These are phyloP conservation scores for Dactylellina sp. DNA, from an alignment of 2,329 filamentous ascomycete species.

Conservation along the genomic window DNA sequence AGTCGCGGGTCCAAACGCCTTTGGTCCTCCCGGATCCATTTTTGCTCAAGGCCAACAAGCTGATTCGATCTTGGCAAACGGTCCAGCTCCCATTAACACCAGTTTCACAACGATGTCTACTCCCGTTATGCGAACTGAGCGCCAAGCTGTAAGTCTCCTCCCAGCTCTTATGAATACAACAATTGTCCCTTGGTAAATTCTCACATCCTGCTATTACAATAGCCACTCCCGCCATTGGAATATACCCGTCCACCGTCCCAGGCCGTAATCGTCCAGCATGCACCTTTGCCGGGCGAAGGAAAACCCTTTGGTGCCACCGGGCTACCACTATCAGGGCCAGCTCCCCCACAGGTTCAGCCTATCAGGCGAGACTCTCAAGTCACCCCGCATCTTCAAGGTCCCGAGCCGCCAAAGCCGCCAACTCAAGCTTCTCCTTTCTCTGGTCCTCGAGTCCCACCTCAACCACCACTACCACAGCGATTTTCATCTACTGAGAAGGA, in stretches of 20 bases:
- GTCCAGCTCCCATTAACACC: constrained; percentile 55
- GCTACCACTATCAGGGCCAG: constrained; percentile 56
- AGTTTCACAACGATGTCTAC: constrained; percentile 50
- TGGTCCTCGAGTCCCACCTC: constrained; percentile 71
- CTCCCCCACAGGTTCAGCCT: constrained; percentile 59
- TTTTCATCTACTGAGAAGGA: constrained; percentile 77
- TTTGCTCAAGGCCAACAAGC: constrained; percentile 56
- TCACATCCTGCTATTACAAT: constrained; percentile 2
- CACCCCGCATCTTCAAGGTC: constrained; percentile 60
- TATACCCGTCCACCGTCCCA: constrained; percentile 38
- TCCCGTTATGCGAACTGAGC: constrained; percentile 41
- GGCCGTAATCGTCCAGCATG: constrained; percentile 35
- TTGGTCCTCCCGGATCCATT: constrained; percentile 48
- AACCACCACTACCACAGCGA: constrained; percentile 62
- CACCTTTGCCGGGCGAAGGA: constrained; percentile 32
- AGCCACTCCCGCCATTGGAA: constrained; percentile 50
- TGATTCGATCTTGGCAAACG: constrained; percentile 57
- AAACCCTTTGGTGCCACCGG: constrained; percentile 49
- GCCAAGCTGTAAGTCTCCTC: constrained; percentile 46
- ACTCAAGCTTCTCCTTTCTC: constrained; percentile 70
- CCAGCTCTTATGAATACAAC: background rate
- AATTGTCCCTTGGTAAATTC: background rate
- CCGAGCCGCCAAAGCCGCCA: constrained; percentile 62
- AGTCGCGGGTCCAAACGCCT: constrained; percentile 34
- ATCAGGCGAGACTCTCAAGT: constrained; percentile 38